Conservation (phyloP, 1,284 basidiomycete genomes). For the Cutaneotrichosporon mucoides region DNA sequence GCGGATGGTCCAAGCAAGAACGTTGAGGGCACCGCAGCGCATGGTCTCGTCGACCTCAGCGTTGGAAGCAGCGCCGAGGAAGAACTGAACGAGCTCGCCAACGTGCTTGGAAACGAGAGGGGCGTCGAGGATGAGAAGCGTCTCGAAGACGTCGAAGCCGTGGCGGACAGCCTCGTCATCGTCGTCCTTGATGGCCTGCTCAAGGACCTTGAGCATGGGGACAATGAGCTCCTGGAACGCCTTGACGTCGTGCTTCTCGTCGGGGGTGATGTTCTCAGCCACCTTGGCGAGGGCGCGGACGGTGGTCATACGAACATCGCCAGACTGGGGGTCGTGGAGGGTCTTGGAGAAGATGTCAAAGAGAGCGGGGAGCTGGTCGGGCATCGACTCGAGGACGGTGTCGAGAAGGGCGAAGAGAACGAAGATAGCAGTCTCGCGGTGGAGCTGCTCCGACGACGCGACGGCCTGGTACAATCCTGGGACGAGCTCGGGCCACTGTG, state of each 20-base stretch:
- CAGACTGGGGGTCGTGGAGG: conserved; percentile 78
- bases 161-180: conserved; percentile 82
- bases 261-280: conserved; percentile 85
- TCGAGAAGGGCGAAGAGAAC: conserved; percentile 91
- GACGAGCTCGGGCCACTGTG: conserved; percentile 80
- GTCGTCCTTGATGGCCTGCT: conserved; percentile 74
- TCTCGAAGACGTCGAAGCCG: conserved; percentile 94
- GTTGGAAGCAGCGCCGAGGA: conserved; percentile 80
- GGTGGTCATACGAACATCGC: conserved; percentile 88
- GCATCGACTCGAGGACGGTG: conserved; percentile 82
- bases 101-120: conserved; percentile 88
- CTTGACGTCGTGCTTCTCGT: conserved; percentile 83
- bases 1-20: conserved; percentile 92
- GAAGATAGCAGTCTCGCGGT: conserved; percentile 87
- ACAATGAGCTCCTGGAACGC: conserved; percentile 87
- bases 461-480: conserved; percentile 83
- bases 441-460: conserved; percentile 62
- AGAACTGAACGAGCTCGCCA: conserved; percentile 81
- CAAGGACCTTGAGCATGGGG: conserved; percentile 83
- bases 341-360: conserved; percentile 77
- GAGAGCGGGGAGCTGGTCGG: conserved; percentile 69
- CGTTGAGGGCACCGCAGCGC: conserved; percentile 87
- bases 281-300: conserved; percentile 85
- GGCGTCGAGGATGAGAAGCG: conserved; percentile 88
- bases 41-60: conserved; percentile 72